Base-by-base conservation (phyloP, 2,329 filamentous ascomycete species). In the Fusarium sp. region DNA sequence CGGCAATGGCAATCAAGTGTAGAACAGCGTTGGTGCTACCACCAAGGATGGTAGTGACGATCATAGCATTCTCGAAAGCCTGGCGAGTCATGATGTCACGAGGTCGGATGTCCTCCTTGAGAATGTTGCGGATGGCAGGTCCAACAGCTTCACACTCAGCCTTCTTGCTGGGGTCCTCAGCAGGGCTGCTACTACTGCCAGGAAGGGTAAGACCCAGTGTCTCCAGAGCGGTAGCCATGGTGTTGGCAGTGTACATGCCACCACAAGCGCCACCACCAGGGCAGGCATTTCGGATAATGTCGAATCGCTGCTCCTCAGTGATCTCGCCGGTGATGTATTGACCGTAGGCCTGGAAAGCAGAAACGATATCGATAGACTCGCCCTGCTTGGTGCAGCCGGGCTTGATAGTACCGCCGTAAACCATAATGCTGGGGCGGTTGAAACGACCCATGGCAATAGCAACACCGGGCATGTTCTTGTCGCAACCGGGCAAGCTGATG, bases 391-490 rank as follows among this genome's bases (percentile, higher is more conserved):
- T 92, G 82, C 94, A 97, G 46, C 96, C 96, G 37, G 96, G 93
- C 78, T 92, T 90, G 79, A 98, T 99, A 41, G 92, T 94, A 49
- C 96, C 96, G 72, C 96, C 96, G 77, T 99, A 99, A 31, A 99
- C 92, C 96, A 99, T 99, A 77, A 99, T 85, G 74, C 92, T 94
- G 31, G 96, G 96, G 46, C 96, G 86, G 84, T 99, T 98, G 71
- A 97, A 89, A 73, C 96, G 89, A 37, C 94, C 95, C 92, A 97
- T 97, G 58, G 94, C 96, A 76, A 96, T 96, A 74, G 94, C 83
- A 13, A 96, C 92, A 80, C 92, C 92, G 2, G 94, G 94, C 96
- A 99, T 98, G 83, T 99, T 99, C 89, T 99, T 99, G 87, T 99
- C 96, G 82, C 96, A 99, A 49, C 96, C 96, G 15, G 96, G 96